Evolutionary conservation across 768 basidiomycete species (phyloP).

Genomic region (Mycena leptocephala): DNA sequence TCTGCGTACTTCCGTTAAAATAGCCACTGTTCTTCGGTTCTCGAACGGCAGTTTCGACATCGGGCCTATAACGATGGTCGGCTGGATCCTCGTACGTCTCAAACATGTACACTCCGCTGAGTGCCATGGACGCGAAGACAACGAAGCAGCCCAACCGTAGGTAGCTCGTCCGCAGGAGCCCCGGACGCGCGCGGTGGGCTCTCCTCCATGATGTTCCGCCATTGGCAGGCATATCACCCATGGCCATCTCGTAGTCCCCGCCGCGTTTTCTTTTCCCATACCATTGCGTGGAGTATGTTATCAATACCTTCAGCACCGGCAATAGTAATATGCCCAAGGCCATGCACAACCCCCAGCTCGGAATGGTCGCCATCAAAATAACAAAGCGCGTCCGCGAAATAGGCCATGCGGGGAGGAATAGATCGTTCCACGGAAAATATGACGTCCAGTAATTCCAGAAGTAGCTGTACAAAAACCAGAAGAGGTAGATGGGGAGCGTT

Average conservation of each 20-base stretch:
- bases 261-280: background rate
- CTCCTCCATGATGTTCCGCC: background rate
- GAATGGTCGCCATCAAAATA: conserved; percentile 26
- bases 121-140: background rate
- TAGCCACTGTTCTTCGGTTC: conserved; percentile 39
- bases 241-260: conserved; percentile 3
- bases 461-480: conserved; percentile 24
- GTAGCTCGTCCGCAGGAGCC: background rate
- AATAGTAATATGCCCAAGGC: conserved; percentile 15
- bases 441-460: conserved; percentile 9
- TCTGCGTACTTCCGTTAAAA: conserved; percentile 33
- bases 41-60: conserved; percentile 38
- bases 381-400: conserved; percentile 24
- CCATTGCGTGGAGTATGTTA: background rate
- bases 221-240: background rate
- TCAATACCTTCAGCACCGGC: background rate
- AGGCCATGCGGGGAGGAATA: conserved; percentile 30
- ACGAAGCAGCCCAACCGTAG: background rate
- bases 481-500: conserved; percentile 17
- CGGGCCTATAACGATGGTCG: conserved; percentile 44
- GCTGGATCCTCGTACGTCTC: conserved; percentile 41
- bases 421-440: background rate
- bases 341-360: conserved; percentile 18
- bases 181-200: background rate
- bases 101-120: conserved; percentile 17